phyloP scores from a whole-genome alignment of 163 green algal species.

The Chlorella variabilis region DNA sequence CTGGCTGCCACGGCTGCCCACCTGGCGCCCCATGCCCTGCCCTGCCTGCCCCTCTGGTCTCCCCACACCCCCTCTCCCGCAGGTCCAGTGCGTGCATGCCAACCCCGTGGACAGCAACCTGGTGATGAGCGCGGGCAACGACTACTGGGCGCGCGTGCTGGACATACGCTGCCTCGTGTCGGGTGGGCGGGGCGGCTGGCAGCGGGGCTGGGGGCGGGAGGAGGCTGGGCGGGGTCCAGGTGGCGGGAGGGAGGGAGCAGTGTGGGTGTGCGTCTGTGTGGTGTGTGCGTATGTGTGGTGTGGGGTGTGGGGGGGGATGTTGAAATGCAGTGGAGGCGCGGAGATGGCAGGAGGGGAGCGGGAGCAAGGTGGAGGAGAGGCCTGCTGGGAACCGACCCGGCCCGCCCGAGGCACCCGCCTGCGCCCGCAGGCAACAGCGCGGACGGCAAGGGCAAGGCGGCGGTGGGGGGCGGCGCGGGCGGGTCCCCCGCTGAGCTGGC shows the following conservation, averaged over 20 bases:
- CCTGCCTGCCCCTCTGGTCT: neutral
- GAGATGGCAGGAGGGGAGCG: neutral
- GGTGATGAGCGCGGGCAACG: slow-evolving; percentile 77
- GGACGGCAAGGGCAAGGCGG: slow-evolving; percentile 25
- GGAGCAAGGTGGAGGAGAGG: too few species aligned
- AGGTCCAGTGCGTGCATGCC: slow-evolving; percentile 70
- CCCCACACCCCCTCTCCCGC: neutral
- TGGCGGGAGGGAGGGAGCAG: too few species aligned
- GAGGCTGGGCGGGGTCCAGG: too few species aligned
- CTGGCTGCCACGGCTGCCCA: too few species aligned
- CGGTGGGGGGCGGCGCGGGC: slow-evolving; percentile 9
- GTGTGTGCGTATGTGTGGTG: too few species aligned
- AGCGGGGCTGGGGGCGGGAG: too few species aligned
- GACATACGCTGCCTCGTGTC: slow-evolving; percentile 51
- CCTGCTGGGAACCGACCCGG: too few species aligned
- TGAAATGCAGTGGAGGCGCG: neutral
- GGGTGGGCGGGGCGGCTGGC: neutral
- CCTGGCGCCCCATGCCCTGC: neutral
- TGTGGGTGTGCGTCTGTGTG: too few species aligned
- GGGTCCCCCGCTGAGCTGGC: slow-evolving; percentile 47
- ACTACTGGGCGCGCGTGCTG: slow-evolving; percentile 61
- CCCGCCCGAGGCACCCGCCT: too few species aligned
- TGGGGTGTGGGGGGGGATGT: neutral
- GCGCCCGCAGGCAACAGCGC: neutral
- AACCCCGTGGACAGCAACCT: slow-evolving; percentile 74